These are phyloP conservation scores for Vanderwaltozyma verrucispora DNA, from an alignment of 805 yeast species.

Conservation along the genomic window DNA sequence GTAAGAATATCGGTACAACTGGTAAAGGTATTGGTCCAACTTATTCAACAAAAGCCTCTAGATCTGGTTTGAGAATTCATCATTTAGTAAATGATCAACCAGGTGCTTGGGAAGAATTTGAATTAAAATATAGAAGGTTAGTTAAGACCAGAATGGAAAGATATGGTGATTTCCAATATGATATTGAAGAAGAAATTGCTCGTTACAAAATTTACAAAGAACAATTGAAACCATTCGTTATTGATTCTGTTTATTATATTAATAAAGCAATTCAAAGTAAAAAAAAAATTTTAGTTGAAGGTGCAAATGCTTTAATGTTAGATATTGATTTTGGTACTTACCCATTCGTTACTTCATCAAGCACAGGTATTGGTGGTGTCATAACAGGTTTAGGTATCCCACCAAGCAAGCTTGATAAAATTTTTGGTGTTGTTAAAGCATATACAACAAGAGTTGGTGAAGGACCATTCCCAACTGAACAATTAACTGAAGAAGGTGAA, in stretches of 20 bases:
- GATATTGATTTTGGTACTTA: constrained; percentile 97
- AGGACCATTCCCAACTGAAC: constrained; percentile 99
- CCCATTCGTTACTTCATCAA: constrained; percentile 92
- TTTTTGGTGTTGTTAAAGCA: constrained; percentile 96
- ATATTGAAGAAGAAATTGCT: constrained; percentile 67
- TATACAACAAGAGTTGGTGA: constrained; percentile 98
- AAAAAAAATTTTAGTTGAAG: constrained; percentile 88
- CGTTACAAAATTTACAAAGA: constrained; percentile 69
- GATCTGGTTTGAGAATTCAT: constrained; percentile 95
- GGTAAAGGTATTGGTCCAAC: constrained; percentile 99
- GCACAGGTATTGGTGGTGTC: constrained; percentile 97
- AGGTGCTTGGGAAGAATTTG: constrained; percentile 89
- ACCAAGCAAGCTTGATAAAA: constrained; percentile 69
- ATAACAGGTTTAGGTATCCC: constrained; percentile 94
- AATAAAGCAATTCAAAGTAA: constrained; percentile 64
- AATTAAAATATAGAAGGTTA: constrained; percentile 61
- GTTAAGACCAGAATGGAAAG: constrained; percentile 75
- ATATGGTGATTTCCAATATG: constrained; percentile 89
- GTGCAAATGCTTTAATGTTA: constrained; percentile 96
- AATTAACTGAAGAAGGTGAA: constrained; percentile 78
- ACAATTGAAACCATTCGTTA: constrained; percentile 76
- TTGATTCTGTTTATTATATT: constrained; percentile 81
- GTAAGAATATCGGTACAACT: constrained; percentile 92
- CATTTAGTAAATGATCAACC: constrained; percentile 86
- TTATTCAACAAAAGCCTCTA: constrained; percentile 90